phyloP scores from a whole-genome alignment of 768 basidiomycete genomes.

The Rhizopogon vulgaris region DNA sequence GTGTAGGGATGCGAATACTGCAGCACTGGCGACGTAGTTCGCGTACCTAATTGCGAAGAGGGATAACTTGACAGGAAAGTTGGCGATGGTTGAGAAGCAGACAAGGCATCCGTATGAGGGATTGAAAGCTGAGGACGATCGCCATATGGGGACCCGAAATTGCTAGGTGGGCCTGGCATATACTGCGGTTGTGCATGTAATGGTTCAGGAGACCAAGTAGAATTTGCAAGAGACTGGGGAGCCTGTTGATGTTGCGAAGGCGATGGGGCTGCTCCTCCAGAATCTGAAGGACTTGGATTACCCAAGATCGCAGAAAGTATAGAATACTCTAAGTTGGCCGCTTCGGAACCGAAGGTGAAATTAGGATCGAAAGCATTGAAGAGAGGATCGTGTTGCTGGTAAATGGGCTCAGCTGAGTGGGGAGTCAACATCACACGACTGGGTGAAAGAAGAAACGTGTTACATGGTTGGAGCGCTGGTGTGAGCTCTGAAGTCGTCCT shows the following conservation, averaged over 20 bases:
- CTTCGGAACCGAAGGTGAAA: slow-evolving; percentile 76
- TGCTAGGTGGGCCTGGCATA: slow-evolving; percentile 11
- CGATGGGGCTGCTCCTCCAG: slow-evolving; percentile 21
- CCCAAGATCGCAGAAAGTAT: slow-evolving; percentile 90
- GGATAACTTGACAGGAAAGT: slow-evolving; percentile 24
- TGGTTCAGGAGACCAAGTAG: slow-evolving; percentile 33
- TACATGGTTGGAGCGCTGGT: slow-evolving; percentile 26
- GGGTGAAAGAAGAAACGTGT: slow-evolving; percentile 1
- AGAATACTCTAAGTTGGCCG: slow-evolving; percentile 91
- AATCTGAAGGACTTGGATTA: slow-evolving; percentile 50
- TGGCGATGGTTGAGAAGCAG: slow-evolving; percentile 23
- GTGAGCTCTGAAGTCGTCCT: slow-evolving; percentile 26
- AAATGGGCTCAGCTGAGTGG: slow-evolving; percentile 42
- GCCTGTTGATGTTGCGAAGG: slow-evolving; percentile 21
- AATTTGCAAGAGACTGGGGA: slow-evolving; percentile 20
- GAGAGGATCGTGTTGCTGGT: slow-evolving; percentile 49
- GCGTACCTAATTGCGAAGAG: slow-evolving; percentile 25
- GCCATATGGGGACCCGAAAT: slow-evolving; percentile 15
- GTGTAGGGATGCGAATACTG: slow-evolving; percentile 27
- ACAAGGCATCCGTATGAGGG: slow-evolving; percentile 24
- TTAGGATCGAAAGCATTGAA: slow-evolving; percentile 59
- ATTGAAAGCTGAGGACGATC: slow-evolving; percentile 27
- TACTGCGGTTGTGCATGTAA: slow-evolving; percentile 28
- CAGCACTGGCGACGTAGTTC: slow-evolving; percentile 30
- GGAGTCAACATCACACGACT: slow-evolving; percentile 9